phyloP scores from a whole-genome alignment of 2,329 filamentous ascomycete genomes.

The Allantophomopsis cytisporea region DNA sequence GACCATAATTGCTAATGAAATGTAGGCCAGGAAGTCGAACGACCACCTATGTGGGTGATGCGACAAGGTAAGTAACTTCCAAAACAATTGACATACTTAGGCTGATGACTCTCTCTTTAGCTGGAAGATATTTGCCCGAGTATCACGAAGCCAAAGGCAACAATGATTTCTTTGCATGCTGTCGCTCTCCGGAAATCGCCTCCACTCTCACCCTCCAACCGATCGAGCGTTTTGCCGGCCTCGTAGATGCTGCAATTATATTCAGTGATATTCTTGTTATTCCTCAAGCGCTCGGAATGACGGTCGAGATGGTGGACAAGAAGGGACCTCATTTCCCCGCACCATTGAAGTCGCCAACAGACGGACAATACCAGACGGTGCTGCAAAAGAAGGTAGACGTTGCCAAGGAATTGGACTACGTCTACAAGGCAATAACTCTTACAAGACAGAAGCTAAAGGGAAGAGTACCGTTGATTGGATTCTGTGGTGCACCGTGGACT shows the following conservation, averaged over 20 bases:
- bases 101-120: slow-evolving; percentile 28
- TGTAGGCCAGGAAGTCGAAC: slow-evolving; percentile 76
- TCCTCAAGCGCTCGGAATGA: slow-evolving; percentile 95
- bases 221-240: slow-evolving; percentile 77
- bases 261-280: slow-evolving; percentile 98
- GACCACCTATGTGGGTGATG: slow-evolving; percentile 98
- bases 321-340: slow-evolving; percentile 91
- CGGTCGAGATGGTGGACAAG: slow-evolving; percentile 96
- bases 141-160: slow-evolving; percentile 90
- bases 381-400: slow-evolving; percentile 74
- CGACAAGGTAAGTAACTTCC: slow-evolving; percentile 59
- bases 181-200: slow-evolving; percentile 81
- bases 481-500: slow-evolving; percentile 95
- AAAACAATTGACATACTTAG: not conserved
- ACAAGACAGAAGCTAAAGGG: slow-evolving; percentile 81
- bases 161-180: slow-evolving; percentile 96
- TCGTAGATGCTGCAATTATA: slow-evolving; percentile 95
- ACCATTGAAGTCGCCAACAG: slow-evolving; percentile 65
- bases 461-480: slow-evolving; percentile 84
- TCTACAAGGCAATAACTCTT: slow-evolving; percentile 88
- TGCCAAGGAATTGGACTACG: slow-evolving; percentile 73
- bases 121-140: slow-evolving; percentile 92
- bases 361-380: slow-evolving; percentile 70
- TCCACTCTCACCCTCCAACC: slow-evolving; percentile 91
- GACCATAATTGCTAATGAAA: slow-evolving; percentile 8